These are phyloP conservation scores for Cardiospermum halicacabum DNA, from an alignment of 345 rosid species.

Conservation along the genomic window DNA sequence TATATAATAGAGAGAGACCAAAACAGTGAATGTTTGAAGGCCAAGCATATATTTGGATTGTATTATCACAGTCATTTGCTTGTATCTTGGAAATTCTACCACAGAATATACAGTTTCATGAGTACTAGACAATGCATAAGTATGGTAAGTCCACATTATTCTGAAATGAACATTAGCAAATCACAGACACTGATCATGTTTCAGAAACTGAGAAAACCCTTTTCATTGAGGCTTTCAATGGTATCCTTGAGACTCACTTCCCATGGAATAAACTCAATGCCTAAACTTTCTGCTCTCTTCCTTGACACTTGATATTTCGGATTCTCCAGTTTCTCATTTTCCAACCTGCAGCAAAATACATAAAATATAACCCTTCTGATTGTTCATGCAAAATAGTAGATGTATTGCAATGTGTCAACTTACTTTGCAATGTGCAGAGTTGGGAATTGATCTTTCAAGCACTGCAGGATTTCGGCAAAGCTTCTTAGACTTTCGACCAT, in stretches of 20 bases:
- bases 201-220: constrained; percentile 38
- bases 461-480: constrained; percentile 4
- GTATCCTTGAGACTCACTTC: constrained; percentile 34
- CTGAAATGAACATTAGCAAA: too few species aligned
- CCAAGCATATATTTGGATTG: too few species aligned
- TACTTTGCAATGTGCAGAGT: constrained; percentile 21
- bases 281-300: constrained; percentile 64
- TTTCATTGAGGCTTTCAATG: constrained; percentile 85
- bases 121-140: too few species aligned
- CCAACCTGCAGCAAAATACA: constrained; percentile 40
- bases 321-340: constrained; percentile 54
- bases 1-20: too few species aligned
- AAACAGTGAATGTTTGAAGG: too few species aligned
- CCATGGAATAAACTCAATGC: constrained; percentile 48
- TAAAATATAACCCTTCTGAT: too few species aligned
- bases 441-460: constrained; percentile 10
- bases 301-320: constrained; percentile 70
- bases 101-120: too few species aligned
- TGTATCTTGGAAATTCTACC: too few species aligned
- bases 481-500: constrained; percentile 23
- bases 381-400: too few species aligned
- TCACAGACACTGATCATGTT: too few species aligned
- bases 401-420: constrained; percentile 1
- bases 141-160: too few species aligned
- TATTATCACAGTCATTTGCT: too few species aligned